Evolutionary conservation across 768 basidiomycete genomes (phyloP).

Genomic region (Amanita jacksonii): DNA sequence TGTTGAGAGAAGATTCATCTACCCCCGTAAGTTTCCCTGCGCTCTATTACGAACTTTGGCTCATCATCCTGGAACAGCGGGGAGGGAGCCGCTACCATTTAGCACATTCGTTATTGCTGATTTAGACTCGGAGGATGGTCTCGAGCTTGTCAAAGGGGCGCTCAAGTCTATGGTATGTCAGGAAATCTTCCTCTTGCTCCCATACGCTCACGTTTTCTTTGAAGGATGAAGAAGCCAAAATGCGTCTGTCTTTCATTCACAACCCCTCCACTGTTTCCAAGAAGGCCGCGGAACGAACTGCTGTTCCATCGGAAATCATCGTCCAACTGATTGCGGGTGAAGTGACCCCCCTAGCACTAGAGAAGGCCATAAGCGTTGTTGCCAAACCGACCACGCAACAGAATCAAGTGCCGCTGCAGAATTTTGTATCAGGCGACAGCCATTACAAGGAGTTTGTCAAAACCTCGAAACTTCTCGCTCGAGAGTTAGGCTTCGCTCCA

Average conservation of each 20-base stretch:
- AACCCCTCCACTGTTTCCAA: constrained; percentile 32
- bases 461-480: constrained; percentile 36
- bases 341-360: constrained; percentile 1
- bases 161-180: constrained; percentile 54
- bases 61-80: constrained; percentile 15
- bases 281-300: constrained; percentile 8
- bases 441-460: constrained; percentile 35
- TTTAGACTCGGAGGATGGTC: constrained; percentile 55
- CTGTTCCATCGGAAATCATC: constrained; percentile 34
- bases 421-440: constrained; percentile 14
- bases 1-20: constrained; percentile 1
- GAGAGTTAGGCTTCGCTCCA: constrained; percentile 47
- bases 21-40: constrained; percentile 11
- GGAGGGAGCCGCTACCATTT: constrained; percentile 27
- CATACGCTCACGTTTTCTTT: neutral
- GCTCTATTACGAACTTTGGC: neutral
- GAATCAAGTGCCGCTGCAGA: constrained; percentile 29
- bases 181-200: neutral
- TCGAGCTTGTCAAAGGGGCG: constrained; percentile 52
- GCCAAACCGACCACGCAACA: neutral
- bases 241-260: constrained; percentile 72
- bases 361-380: neutral
- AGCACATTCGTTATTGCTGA: constrained; percentile 68
- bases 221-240: constrained; percentile 35
- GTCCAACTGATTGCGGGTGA: constrained; percentile 35